Percentiles rank a stretch among this genome's conserved stretches.
Conservation (phyloP, 2,329 filamentous ascomycete genomes). For the Calonectria honghensis region DNA sequence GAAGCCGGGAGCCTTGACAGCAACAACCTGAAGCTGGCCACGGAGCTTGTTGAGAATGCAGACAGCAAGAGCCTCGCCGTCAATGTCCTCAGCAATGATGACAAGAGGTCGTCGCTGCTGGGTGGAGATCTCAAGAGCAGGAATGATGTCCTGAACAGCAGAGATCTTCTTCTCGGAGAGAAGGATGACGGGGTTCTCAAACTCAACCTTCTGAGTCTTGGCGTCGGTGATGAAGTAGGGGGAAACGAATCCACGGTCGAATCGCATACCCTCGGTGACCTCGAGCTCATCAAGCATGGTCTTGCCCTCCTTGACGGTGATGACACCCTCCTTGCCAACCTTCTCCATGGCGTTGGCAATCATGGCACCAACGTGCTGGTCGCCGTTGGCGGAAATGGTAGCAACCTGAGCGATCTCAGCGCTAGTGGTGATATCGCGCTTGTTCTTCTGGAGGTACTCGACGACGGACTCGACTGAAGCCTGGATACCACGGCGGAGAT, state of each 20-base stretch:
- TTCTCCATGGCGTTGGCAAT: slow-evolving; percentile 99
- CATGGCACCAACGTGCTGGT: slow-evolving; percentile 94
- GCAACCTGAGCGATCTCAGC: slow-evolving; percentile 98
- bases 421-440: slow-evolving; percentile 97
- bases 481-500: slow-evolving; percentile 97
- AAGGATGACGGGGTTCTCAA: slow-evolving; percentile 98
- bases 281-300: slow-evolving; percentile 98
- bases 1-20: slow-evolving; percentile 99
- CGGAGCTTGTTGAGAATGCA: slow-evolving; percentile 99
- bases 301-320: slow-evolving; percentile 99
- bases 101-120: slow-evolving; percentile 95
- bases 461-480: slow-evolving; percentile 96
- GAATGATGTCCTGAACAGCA: slow-evolving; percentile 98
- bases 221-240: slow-evolving; percentile 99
- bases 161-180: slow-evolving; percentile 99
- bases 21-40: slow-evolving; percentile 98
- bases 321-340: slow-evolving; percentile 99
- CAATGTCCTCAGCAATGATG: slow-evolving; percentile 99
- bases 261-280: slow-evolving; percentile 99
- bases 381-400: slow-evolving; percentile 98
- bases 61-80: slow-evolving; percentile 97
- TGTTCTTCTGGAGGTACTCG: slow-evolving; percentile 95
- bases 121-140: slow-evolving; percentile 96
- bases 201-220: slow-evolving; percentile 99
- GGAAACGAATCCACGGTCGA: slow-evolving; percentile 98